Percentiles rank a stretch among this genome's conserved stretches.
Conservation (phyloP, 164 flowering plant species). For the Nymphaea colorata region DNA sequence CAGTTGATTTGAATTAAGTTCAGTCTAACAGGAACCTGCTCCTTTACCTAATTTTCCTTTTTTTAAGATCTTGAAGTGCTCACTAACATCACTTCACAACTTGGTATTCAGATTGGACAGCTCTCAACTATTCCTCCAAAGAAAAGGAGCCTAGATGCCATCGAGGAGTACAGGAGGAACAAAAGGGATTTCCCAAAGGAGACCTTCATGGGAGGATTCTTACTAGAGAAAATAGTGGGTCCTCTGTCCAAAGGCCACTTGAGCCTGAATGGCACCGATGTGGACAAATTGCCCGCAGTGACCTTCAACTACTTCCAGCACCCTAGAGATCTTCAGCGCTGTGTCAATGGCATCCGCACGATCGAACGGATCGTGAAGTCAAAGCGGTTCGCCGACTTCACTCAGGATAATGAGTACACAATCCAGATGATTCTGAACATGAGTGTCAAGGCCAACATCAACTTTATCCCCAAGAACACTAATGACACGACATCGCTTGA, state of each 20-base stretch:
- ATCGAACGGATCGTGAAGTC: slow-evolving; percentile 41
- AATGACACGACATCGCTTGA: slow-evolving; percentile 53
- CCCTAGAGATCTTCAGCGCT: slow-evolving; percentile 46
- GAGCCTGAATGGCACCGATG: slow-evolving; percentile 37
- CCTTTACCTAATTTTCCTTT: too few relatives aligned
- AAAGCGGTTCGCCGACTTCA: slow-evolving; percentile 28
- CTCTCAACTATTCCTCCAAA: slow-evolving; percentile 68
- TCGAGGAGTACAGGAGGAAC: slow-evolving; percentile 18
- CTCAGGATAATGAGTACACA: slow-evolving; percentile 21
- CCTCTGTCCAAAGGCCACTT: slow-evolving; percentile 67
- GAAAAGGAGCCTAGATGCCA: slow-evolving; percentile 38
- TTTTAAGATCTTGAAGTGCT: too few relatives aligned
- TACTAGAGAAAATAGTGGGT: slow-evolving; percentile 54
- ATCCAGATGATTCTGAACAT: slow-evolving; percentile 46
- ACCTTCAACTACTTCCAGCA: slow-evolving; percentile 93
- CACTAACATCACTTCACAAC: too few relatives aligned
- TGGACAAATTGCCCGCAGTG: slow-evolving; percentile 61
- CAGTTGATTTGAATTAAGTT: too few relatives aligned
- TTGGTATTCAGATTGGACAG: slow-evolving; percentile 55
- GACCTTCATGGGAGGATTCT: slow-evolving; percentile 78
- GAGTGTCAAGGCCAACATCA: slow-evolving; percentile 65
- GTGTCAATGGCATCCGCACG: slow-evolving; percentile 62
- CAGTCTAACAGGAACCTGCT: too few relatives aligned
- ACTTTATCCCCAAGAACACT: slow-evolving; percentile 60
- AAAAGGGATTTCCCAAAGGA: slow-evolving; percentile 47